Evolutionary conservation across 176 grass and related monocot genomes (phyloP).

Genomic region (Paspalum notatum): DNA sequence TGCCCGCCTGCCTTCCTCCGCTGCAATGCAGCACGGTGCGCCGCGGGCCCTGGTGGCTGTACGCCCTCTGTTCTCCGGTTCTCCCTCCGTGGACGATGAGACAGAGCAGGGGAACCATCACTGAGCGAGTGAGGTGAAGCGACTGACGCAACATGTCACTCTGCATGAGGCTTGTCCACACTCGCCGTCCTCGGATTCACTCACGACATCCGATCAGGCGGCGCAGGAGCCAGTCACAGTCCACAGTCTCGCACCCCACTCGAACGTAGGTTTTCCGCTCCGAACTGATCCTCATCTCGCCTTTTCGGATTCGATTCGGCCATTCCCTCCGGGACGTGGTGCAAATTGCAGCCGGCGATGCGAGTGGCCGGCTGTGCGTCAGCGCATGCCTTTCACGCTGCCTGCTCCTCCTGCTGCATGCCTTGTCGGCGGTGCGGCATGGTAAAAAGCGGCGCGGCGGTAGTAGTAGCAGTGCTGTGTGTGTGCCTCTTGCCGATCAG

Average conservation of each 20-base stretch:
- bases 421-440: constrained; percentile 19
- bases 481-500: too few relatives aligned
- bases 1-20: neutral
- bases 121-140: neutral
- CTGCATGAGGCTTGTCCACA: neutral
- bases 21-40: neutral
- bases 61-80: neutral
- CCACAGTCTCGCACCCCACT: too few relatives aligned
- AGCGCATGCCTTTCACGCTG: too few relatives aligned
- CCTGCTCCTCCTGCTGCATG: neutral
- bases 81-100: neutral
- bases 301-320: neutral
- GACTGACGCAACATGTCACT: constrained; percentile 32
- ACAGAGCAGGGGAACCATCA: constrained; percentile 21
- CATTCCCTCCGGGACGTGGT: too few relatives aligned
- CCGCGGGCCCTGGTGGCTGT: constrained; percentile 15
- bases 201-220: neutral
- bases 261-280: too few relatives aligned
- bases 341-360: too few relatives aligned
- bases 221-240: too few relatives aligned
- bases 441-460: neutral
- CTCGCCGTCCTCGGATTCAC: constrained; percentile 42
- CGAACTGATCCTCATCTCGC: too few relatives aligned
- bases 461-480: too few relatives aligned
- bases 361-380: too few relatives aligned